A percentile compares a stretch with the other conserved stretches of the same genome.
Conservation (phyloP, 2,329 filamentous ascomycete genomes). For the Colletotrichum zoysiae region DNA sequence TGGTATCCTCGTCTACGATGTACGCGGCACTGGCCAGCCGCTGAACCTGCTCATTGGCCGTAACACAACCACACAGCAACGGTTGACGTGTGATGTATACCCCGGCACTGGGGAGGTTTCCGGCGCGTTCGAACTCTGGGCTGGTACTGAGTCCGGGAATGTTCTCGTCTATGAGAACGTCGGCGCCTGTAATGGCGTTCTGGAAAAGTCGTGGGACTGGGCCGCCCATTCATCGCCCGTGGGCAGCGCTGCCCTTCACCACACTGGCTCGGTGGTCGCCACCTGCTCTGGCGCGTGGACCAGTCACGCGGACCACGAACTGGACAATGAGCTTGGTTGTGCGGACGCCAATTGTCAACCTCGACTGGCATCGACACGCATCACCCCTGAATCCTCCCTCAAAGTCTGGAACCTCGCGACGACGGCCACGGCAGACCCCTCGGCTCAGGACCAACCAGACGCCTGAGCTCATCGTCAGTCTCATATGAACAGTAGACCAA, state of each 20-base stretch:
- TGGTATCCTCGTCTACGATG: conserved; percentile 72
- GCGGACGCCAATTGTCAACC: conserved; percentile 34
- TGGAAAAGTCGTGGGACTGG: conserved; percentile 64
- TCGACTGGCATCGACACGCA: conserved; percentile 32
- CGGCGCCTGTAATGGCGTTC: conserved; percentile 59
- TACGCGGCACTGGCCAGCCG: conserved; percentile 69
- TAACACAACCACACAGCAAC: conserved; percentile 65
- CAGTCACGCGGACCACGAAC: conserved; percentile 44
- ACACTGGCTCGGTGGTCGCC: conserved; percentile 66
- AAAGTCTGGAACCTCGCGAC: conserved; percentile 40
- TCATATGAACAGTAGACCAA: background rate
- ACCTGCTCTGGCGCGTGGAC: conserved; percentile 70
- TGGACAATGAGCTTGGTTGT: conserved; percentile 27
- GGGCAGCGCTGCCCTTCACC: conserved; percentile 64
- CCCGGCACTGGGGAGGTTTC: conserved; percentile 50
- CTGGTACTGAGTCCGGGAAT: conserved; percentile 65
- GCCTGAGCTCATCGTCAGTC: background rate
- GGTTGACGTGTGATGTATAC: conserved; percentile 68
- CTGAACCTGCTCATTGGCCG: conserved; percentile 67
- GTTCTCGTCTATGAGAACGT: conserved; percentile 72
- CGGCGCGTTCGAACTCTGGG: conserved; percentile 72
- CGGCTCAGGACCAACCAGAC: background rate
- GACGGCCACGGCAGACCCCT: background rate
- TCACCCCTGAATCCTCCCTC: conserved; percentile 40
- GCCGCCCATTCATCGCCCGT: conserved; percentile 61